A percentile compares a stretch with the other conserved stretches of the same genome.
Evolutionary conservation across 2,329 filamentous ascomycete species (phyloP).

Genomic region (Calonectria pseudoturangicola): DNA sequence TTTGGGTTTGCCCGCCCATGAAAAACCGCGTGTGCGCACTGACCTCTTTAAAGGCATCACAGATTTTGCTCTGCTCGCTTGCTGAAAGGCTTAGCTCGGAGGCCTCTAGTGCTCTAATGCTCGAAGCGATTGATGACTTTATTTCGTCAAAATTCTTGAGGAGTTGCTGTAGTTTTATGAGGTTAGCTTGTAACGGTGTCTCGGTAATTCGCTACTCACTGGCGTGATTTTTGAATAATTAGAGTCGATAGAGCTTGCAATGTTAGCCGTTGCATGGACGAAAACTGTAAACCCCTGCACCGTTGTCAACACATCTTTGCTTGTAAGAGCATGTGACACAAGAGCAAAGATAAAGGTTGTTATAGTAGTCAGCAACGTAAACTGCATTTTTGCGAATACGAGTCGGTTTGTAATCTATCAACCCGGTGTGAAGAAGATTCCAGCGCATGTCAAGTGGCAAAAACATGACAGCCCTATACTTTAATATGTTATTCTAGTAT

Average conservation of each 20-base stretch:
- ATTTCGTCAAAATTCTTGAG: constrained; percentile 8
- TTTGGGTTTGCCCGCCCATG: background rate
- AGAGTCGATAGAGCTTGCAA: constrained; percentile 13
- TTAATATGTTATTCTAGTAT: background rate
- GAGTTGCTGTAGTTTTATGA: background rate
- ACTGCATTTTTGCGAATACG: constrained; percentile 3
- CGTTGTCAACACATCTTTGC: constrained; percentile 11
- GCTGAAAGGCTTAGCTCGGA: constrained; percentile 5
- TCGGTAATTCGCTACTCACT: background rate
- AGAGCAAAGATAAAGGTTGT: background rate
- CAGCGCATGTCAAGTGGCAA: too few species aligned
- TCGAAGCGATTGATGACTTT: background rate
- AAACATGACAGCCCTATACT: background rate
- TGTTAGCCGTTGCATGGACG: background rate
- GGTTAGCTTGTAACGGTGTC: background rate
- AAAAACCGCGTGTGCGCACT: background rate
- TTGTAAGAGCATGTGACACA: background rate
- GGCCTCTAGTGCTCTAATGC: constrained; percentile 3
- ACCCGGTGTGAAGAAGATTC: too few species aligned
- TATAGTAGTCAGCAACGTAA: background rate
- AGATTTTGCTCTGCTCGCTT: constrained; percentile 1
- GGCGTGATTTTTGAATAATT: background rate
- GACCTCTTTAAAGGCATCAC: constrained; percentile 15
- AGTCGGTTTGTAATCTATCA: background rate
- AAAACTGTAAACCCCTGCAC: constrained; percentile 12